phyloP scores from a whole-genome alignment of 345 rosid species.

The Turnera subulata region DNA sequence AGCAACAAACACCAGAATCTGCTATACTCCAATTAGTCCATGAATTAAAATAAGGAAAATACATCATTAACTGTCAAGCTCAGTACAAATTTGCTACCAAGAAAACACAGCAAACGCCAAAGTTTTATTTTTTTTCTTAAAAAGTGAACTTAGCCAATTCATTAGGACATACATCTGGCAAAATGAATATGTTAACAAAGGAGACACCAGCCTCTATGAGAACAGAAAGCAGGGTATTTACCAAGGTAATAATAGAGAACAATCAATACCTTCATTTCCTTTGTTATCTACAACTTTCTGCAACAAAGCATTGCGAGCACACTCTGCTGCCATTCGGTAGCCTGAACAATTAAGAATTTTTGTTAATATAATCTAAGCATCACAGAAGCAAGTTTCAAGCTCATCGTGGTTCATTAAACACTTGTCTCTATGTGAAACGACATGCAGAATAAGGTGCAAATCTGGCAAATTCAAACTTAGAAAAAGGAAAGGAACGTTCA shows the following conservation, averaged over 20 bases:
- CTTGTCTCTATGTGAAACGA: neutral
- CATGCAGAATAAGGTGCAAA: too few relatives aligned
- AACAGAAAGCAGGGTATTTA: too few relatives aligned
- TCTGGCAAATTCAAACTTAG: too few relatives aligned
- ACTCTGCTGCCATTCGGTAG: slow-evolving; percentile 90
- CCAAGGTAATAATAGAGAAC: too few relatives aligned
- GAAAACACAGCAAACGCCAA: neutral
- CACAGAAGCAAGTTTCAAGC: neutral
- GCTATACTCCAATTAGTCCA: slow-evolving; percentile 32
- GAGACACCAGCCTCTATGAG: too few relatives aligned
- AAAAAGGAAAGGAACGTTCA: too few relatives aligned
- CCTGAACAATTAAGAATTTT: slow-evolving; percentile 45
- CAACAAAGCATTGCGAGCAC: slow-evolving; percentile 75
- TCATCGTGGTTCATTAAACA: slow-evolving; percentile 4
- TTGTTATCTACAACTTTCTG: slow-evolving; percentile 72
- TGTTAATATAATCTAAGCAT: neutral
- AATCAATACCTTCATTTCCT: slow-evolving; percentile 57
- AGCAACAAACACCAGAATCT: too few relatives aligned
- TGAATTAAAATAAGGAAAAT: slow-evolving; percentile 1
- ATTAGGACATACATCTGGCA: neutral
- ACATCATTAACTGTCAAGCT: neutral
- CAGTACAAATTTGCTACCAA: too few relatives aligned
- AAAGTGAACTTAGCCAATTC: too few relatives aligned
- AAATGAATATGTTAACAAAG: too few relatives aligned
- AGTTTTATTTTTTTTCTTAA: too few relatives aligned